These are phyloP conservation scores for Tarenaya hassleriana DNA, from an alignment of 345 rosid genomes.

Conservation along the genomic window DNA sequence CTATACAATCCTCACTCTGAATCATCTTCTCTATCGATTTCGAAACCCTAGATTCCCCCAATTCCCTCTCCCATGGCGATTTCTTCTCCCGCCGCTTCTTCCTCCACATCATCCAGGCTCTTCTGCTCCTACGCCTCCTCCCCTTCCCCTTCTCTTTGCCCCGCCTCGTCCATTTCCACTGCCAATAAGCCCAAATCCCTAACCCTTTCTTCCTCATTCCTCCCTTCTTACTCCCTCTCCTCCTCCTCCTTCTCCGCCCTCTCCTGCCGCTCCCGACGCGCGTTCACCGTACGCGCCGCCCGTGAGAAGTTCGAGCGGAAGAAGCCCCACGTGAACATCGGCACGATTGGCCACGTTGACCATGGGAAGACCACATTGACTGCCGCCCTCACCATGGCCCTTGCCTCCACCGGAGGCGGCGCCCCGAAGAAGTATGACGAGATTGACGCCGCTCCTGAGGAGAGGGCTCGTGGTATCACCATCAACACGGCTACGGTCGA, in stretches of 20 bases:
- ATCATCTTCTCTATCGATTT: not conserved
- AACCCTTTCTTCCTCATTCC: constrained; percentile 60
- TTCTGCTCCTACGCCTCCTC: constrained; percentile 31
- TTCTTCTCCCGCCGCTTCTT: constrained; percentile 40
- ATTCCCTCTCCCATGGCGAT: constrained; percentile 46
- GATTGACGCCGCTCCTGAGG: constrained; percentile 93
- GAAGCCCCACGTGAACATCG: constrained; percentile 89
- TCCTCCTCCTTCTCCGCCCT: constrained; percentile 20
- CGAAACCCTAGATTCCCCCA: constrained; percentile 13
- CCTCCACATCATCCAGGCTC: constrained; percentile 42
- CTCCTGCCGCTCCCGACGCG: constrained; percentile 29
- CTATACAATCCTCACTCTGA: not conserved
- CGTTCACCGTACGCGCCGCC: constrained; percentile 68
- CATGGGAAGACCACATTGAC: constrained; percentile 95
- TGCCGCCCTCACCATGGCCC: constrained; percentile 89
- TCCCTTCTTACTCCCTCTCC: constrained; percentile 44
- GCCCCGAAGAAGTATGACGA: constrained; percentile 84
- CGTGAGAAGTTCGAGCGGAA: constrained; percentile 91
- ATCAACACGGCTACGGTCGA: constrained; percentile 91
- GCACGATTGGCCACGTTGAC: too few species aligned
- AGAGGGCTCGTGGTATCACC: constrained; percentile 88
- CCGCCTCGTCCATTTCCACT: constrained; percentile 30
- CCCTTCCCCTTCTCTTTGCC: constrained; percentile 27
- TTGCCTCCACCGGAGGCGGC: constrained; percentile 60
- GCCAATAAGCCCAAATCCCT: constrained; percentile 30